Base-by-base conservation (phyloP, 805 yeast species). In the Kluyveromyces lactis region DNA sequence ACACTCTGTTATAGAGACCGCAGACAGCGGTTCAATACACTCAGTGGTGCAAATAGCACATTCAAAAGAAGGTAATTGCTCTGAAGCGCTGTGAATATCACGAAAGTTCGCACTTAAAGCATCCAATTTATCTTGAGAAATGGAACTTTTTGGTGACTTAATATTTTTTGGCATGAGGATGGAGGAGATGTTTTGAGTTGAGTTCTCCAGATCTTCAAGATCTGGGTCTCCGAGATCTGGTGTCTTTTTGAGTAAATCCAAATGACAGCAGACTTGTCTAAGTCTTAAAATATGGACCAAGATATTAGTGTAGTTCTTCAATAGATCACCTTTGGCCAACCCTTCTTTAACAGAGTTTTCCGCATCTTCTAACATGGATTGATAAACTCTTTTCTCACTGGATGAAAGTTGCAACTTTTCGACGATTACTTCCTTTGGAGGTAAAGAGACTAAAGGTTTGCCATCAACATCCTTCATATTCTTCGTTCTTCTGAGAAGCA, bases 221-320 rank as follows among this genome's bases (percentile, higher is more conserved):
- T 69, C 72, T 24, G 72, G 80, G 44, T 75, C 81, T 53, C 73
- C 71, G n/a, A n/a, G n/a, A 35, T 75, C 81, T 43, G 67, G 70
- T 30, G 58, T 58, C 2, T 67, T 63, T 8, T 72, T 63, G 3
- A 87, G 72, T 41, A 89, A 64, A 39, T 75, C 76, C 13, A 81
- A 71, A 56, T 90, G 96, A 53, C 95, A 86, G 56, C 97, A 90
- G 0, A 82, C 73, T 56, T 90, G 97, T 43, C 97, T 69, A 28
- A 90, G 67, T 41, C 97, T 68, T 46, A 90, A 60, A 39, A 90
- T 81, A 54, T 85, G 92, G 2, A 92, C 81, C 48, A 90, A 64
- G 48, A 90, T 85, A 21, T 83, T 77, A 2, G 92, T 76, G 56
- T 85, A 90, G 40, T 74, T 75, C 45, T 75, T 78, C 48, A 84